Percentiles rank a stretch among this genome's conserved stretches.
These are phyloP conservation scores for Solanum commersonii DNA, from an alignment of 257 asterid species.

Conservation along the genomic window DNA sequence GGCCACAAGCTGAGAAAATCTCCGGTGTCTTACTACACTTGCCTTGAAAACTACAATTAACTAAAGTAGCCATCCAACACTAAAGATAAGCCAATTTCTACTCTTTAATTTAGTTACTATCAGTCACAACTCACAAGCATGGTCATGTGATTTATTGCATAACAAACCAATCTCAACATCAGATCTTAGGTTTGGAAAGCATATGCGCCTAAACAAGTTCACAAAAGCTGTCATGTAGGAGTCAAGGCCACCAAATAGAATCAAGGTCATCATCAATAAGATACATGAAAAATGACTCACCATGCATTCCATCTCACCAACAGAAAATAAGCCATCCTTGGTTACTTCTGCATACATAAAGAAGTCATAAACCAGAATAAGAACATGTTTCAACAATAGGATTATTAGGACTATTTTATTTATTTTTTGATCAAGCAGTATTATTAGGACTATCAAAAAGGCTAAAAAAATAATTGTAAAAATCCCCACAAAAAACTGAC, in stretches of 20 bases:
- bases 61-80: not conserved
- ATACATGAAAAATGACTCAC: slow-evolving; percentile 27
- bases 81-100: not conserved
- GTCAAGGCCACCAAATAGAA: not conserved
- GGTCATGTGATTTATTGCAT: not conserved
- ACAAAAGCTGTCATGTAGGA: not conserved
- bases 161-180: not conserved
- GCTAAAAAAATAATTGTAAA: not conserved
- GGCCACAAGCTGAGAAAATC: not conserved
- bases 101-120: not conserved
- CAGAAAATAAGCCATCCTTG: slow-evolving; percentile 96
- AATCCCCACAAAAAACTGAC: slow-evolving; percentile 27
- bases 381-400: not conserved
- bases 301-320: slow-evolving; percentile 99
- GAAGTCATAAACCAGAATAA: not conserved
- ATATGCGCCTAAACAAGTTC: not conserved
- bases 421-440: not conserved
- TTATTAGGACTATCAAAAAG: not conserved
- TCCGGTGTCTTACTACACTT: not conserved
- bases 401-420: not conserved
- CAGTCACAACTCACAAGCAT: not conserved
- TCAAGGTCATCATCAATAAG: not conserved
- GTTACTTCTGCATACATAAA: slow-evolving; percentile 69
- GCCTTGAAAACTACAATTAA: not conserved
- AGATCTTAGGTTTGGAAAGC: not conserved